Evolutionary conservation across 2,329 filamentous ascomycete species (phyloP), one percentile per base, ranked within the genome.

Genomic region (Biscogniauxia marginata): DNA sequence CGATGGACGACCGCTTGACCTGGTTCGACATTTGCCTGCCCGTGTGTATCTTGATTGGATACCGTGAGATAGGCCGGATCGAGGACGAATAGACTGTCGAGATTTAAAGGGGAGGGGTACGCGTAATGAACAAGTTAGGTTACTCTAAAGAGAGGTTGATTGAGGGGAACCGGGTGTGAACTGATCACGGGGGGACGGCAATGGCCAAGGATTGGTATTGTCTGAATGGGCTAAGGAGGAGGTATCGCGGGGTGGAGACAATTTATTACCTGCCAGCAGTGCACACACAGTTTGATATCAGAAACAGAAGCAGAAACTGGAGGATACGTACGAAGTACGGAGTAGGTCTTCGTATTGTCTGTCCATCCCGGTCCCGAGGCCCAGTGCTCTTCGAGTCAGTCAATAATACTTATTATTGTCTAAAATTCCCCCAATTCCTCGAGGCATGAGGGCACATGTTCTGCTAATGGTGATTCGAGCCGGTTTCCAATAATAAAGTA

Each of bases 1-100:
- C 44, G 20, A 20, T 19, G 49, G 49, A 20, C 34, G 30, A 24
- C 49, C 30, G 30, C 49, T 50, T 50, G 49, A 50, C 49, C 49
- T 50, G 49, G 30, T 50, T 50, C 21, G 48, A 30, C n/a, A 24
- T 46, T 22, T 18, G 20, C 44, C 44, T 46, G 9, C 44, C 20
- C 18, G 44, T 46, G 23, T 25, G 48, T 30, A 49, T 20, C 22
- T 2, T 49, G 23, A 49, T 49, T 49, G 48, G 48, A 49, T 34
- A 23, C 23, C 25, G 13, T 23, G 23, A 49, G 24, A 6, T 16
- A 30, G 23, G 8, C 48, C 7, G 11, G 24, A 25, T 22, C 16
- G 47, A 23, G 47, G 7, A 23, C 9, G 47, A 30, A 30, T 23
- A 16, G 46, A 48, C 9, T 7, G 30, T 16, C 7, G 30, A 39